Base-by-base conservation (phyloP, 2,329 filamentous ascomycete genomes). In the Clarireedia homoeocarpa region DNA sequence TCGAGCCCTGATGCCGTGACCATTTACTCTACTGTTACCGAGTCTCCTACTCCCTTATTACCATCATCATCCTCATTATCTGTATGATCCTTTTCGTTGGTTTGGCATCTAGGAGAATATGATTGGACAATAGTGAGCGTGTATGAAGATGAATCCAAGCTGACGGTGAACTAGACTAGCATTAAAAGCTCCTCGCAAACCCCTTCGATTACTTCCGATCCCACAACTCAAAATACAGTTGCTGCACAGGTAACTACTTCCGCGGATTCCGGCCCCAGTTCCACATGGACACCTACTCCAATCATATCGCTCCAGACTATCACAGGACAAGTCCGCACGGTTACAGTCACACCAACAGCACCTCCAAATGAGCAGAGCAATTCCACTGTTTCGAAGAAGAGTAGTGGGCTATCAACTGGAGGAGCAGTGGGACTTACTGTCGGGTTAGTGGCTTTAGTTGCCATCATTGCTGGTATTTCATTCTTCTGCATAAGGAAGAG, bases 261-360 rank as follows among this genome's bases (percentile, higher is more conserved):
- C 14, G 48, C 51, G 5, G 36, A 17, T 17, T 62, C 60, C 17
- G 64, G 60, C 44, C 61, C 58, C 42, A 63, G 60, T 48, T 61
- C 64, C 15, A 65, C 64, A n/a, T 69, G 66, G 68, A 65, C 70
- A 20, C 64, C 71, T 20, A 70, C 68, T 9, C 73, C 71, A 7
- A 67, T 66, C 17, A 63, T 64, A 12, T 72, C 70, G 6, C 63
- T 81, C 2, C 71, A 77, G 63, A 85, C 82, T 0, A 74, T 84
- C 9, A 84, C 80, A 9, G 80, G 81, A 17, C 75, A 71, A 5
- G 70, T 82, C 23, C 75, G 73, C 56, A 84, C 80, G 1, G 75
- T 85, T 3, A 82, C 78, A 1, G 73, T 80, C 15, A 72, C 72
- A 6, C 78, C 80, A 0, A 75, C 75, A 0, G 59, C 63, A 27